Percentiles rank a stretch among this genome's conserved stretches.
Conservation (phyloP, 2,329 filamentous ascomycete species). For the Chaetomium sp. region DNA sequence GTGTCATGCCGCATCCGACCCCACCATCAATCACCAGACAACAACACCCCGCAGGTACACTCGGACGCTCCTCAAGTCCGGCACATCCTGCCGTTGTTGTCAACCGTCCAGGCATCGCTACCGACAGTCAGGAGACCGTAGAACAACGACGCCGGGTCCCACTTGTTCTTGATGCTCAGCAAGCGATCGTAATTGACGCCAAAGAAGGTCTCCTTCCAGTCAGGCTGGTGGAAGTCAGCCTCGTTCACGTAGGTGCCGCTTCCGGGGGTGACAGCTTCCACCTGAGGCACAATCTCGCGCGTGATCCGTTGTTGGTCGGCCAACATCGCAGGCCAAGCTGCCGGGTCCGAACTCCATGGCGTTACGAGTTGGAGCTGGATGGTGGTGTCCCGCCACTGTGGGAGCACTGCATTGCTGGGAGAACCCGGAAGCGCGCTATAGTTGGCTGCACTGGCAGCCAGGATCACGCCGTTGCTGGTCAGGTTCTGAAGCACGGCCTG, state of each 20-base stretch:
- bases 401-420: conserved; percentile 32
- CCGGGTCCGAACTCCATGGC: conserved; percentile 24
- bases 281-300: conserved; percentile 25
- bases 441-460: conserved; percentile 18
- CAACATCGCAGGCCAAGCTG: conserved; percentile 27
- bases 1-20: no score
- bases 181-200: conserved; percentile 40
- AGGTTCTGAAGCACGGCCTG: conserved; percentile 25
- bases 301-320: conserved; percentile 27
- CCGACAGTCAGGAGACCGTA: conserved; percentile 39
- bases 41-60: no score
- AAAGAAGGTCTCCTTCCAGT: conserved; percentile 40
- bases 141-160: conserved; percentile 40
- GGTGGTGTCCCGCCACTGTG: conserved; percentile 32
- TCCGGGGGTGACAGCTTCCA: conserved; percentile 34
- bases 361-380: conserved; percentile 27
- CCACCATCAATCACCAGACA: no score
- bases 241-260: conserved; percentile 45
- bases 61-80: not conserved
- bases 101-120: not conserved
- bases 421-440: not conserved
- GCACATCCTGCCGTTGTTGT: conserved; percentile 14
- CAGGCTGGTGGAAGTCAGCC: conserved; percentile 37
- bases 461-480: conserved; percentile 29
- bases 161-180: conserved; percentile 42